Base-by-base conservation (phyloP, 1,139 yeast genomes). In the Suhomyces chickasaworum region DNA sequence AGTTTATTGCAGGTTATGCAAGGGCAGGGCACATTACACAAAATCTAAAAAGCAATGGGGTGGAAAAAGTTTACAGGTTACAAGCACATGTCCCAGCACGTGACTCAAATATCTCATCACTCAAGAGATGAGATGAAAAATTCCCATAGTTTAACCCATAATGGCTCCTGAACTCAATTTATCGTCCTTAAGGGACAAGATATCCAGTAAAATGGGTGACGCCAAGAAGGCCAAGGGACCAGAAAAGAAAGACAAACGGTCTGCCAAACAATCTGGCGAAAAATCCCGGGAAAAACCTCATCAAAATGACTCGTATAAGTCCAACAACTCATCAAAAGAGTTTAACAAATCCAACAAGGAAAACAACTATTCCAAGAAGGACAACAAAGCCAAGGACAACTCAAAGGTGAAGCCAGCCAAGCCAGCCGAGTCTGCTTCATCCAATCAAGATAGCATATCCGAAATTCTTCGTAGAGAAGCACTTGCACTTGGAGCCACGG, bases 401-500 rank as follows among this genome's bases (percentile, higher is more conserved):
- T 2, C 3, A 3, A 25, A 25, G 29, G 12, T 10, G 13, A 10
- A n/a, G 4, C 4, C n/a, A 25, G 29, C n/a, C 5, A 7, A 17
- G 9, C 21, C 51, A 25, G 45, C 49, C n/a, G n/a, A n/a, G n/a
- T n/a, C n/a, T n/a, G n/a, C n/a, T n/a, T n/a, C n/a, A n/a, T n/a
- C n/a, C 5, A 40, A 35, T 38, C 46, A 51, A 23, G 57, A 55
- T 30, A 49, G 56, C 7, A 20, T 32, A 7, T 18, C 22, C 1
- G 65, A 63, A 12, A 65, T 64, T 0, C 64, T 85, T 44, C 81
- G 86, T 53, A 78, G 81, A 53, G 93, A 85, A 68, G 95, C 93
- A 1, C 63, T 85, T 22, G 76, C 65, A 15, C 65, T 85, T 18
- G 91, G 91, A 20, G 93, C 90, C 8, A 71, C 84, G 16, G 86